phyloP scores from a whole-genome alignment of 208 protist species.

The Wallacemonas sp. region DNA sequence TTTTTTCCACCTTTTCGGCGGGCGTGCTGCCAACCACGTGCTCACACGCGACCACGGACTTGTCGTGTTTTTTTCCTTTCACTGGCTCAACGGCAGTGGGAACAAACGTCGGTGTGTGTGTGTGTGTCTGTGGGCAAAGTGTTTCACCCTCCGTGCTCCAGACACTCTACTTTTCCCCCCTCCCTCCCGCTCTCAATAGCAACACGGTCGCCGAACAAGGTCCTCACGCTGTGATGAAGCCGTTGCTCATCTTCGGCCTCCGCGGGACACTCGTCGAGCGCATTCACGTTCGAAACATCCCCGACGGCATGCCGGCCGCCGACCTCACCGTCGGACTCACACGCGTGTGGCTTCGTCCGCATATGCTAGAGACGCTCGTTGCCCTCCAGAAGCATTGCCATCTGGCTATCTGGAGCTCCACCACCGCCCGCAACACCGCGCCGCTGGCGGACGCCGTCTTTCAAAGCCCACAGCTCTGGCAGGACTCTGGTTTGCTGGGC shows the following conservation, averaged over 20 bases:
- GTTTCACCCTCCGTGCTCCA: too few relatives aligned
- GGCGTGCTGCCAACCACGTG: too few relatives aligned
- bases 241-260: conserved; percentile 80
- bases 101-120: too few relatives aligned
- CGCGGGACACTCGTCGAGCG: conserved; percentile 86
- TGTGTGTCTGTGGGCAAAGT: too few relatives aligned
- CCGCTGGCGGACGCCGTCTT: conserved; percentile 83
- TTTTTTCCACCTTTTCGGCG: too few relatives aligned
- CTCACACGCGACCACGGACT: too few relatives aligned
- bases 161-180: too few relatives aligned
- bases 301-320: conserved; percentile 48
- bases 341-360: conserved; percentile 82
- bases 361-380: conserved; percentile 54
- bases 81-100: too few relatives aligned
- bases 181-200: not conserved
- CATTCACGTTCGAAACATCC: conserved; percentile 61
- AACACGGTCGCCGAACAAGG: not conserved
- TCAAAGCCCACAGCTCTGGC: conserved; percentile 12
- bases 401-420: conserved; percentile 89
- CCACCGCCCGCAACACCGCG: conserved; percentile 76
- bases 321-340: conserved; percentile 73
- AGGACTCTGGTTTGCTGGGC: not conserved
- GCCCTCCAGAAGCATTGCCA: conserved; percentile 70
- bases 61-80: too few relatives aligned
- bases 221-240: conserved; percentile 46